Evolutionary conservation across 2,329 filamentous ascomycete genomes (phyloP), one percentile per base, ranked within the genome.

Genomic region (Phaeosphaeriaceae sp.): DNA sequence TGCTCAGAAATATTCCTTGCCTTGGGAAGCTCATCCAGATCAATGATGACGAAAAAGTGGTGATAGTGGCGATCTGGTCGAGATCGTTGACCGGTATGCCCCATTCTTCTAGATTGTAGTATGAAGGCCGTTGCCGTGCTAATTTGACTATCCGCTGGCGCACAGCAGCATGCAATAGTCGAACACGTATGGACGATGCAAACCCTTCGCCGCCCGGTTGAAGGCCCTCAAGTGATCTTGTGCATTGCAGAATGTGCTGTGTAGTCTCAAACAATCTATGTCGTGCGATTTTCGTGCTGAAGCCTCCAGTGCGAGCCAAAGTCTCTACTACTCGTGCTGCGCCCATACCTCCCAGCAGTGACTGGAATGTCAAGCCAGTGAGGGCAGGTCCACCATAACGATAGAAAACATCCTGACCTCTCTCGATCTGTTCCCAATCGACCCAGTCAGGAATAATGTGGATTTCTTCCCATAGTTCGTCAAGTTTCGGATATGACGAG

Each of bases 321-420:
- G 90, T 91, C 73, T 93, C 90, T 10, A 91, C 89, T 0, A 93
- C 87, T 33, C 90, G 82, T 7, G 84, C 85, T n/a, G 89, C 87
- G 3, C 88, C 90, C 88, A 91, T 89, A 2, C 89, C 89, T 4
- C 89, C 89, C 1, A 91, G 79, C 0, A 91, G 78, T 6, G 86
- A 88, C 63, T 90, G 84, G 70, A 88, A 90, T 9, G 87, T 85
- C 48, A 89, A 83, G 46, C 77, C 87, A 7, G 88, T 89, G 20
- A 92, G 76, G 21, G 85, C 85, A 0, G 89, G 86, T 0, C 86
- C 87, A 19, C 86, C 89, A 74, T 93, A 93, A 36, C 91, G 86
- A 74, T 91, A 93, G 69, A 93, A 92, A 0, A 92, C 85, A 65
- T 90, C 86, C 72, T 94, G 91, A 0, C 91, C 91, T 68, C 91